Evolutionary conservation across 768 basidiomycete genomes (phyloP).

Genomic region (Tubosaeta sp.): DNA sequence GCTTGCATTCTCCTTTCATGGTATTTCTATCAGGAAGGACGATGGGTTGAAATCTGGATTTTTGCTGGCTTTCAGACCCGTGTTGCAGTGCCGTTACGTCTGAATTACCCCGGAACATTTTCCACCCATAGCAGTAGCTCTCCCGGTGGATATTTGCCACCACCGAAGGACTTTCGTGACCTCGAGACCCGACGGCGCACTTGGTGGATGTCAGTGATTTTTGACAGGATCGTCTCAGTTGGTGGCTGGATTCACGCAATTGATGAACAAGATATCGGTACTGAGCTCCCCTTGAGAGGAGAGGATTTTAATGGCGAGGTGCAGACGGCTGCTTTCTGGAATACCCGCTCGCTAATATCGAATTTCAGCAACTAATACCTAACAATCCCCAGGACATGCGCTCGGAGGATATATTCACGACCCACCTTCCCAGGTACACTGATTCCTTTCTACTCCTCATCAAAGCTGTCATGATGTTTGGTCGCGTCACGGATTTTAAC

Average conservation of each 20-base stretch:
- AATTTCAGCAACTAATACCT: conserved; percentile 49
- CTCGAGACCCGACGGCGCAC: conserved; percentile 75
- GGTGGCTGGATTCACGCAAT: conserved; percentile 87
- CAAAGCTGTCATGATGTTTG: conserved; percentile 82
- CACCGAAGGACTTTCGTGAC: conserved; percentile 71
- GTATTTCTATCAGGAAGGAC: conserved; percentile 89
- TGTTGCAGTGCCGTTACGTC: conserved; percentile 73
- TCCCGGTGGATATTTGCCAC: conserved; percentile 76
- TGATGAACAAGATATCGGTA: conserved; percentile 80
- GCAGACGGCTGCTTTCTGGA: conserved; percentile 16
- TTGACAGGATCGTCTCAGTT: conserved; percentile 76
- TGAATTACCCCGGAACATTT: conserved; percentile 85
- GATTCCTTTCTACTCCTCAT: conserved; percentile 79
- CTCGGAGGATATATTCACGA: conserved; percentile 59
- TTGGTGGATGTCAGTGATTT: conserved; percentile 90
- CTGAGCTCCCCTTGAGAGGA: conserved; percentile 72
- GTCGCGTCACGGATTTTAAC: conserved; percentile 80
- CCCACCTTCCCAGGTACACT: conserved; percentile 71
- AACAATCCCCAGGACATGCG: conserved; percentile 75
- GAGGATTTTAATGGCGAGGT: conserved; percentile 78
- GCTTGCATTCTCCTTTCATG: conserved; percentile 83
- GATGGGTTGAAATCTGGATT: conserved; percentile 90
- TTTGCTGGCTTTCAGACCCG: conserved; percentile 83
- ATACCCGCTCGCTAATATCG: conserved; percentile 11
- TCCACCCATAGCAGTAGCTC: conserved; percentile 61